Base-by-base conservation (phyloP, 352 stramenopile genomes). In the Elongisporangium anandrum region DNA sequence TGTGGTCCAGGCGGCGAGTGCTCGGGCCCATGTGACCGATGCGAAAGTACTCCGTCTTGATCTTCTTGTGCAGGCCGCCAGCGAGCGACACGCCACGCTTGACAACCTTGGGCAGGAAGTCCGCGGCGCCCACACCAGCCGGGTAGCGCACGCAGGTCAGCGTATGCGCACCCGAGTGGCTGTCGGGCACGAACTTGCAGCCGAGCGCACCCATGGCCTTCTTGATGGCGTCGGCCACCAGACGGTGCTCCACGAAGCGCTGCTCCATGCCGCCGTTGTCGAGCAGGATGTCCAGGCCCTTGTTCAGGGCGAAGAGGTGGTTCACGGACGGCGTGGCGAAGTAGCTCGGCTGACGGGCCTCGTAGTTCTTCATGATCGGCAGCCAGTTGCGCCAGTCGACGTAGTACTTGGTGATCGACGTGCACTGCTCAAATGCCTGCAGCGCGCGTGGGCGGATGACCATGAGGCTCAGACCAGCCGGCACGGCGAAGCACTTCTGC, bases 41-140 rank as follows among this genome's bases (percentile, higher is more conserved):
- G 38, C 83, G 83, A 63, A 92, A 92, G 73, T 92, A 92, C 55
- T 92, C 75, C 20, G 73, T 90, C 77, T 92, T 92, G 66, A 92
- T 92, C 51, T 85, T 63, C 61, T 88, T 88, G 71, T 90, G 83
- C 29, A 92, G 66, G 0, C 80, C 83, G 6, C 83, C 83, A 9
- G 83, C 80, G 17, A 92, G 72, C 56, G 83, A 92, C 24, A 92
- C 81, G 7, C 83, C 83, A 45, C 77, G 79, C 57, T 84, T 75
- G 10, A 81, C 69, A 4, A 88, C 81, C 64, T 90, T 92, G 20
- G 83, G 81, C 52, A 92, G 54, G 54, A 92, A 88, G 63, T 90
- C 81, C 5, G 80, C 63, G 3, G 73, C 83, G 0, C 75, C 69
- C 15, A 92, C 75, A 19, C 83, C 83, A 29, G 68, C 54, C 21